These are phyloP conservation scores for Paraglomus occultum DNA, from an alignment of 192 early-diverging fungal species.

Conservation along the genomic window DNA sequence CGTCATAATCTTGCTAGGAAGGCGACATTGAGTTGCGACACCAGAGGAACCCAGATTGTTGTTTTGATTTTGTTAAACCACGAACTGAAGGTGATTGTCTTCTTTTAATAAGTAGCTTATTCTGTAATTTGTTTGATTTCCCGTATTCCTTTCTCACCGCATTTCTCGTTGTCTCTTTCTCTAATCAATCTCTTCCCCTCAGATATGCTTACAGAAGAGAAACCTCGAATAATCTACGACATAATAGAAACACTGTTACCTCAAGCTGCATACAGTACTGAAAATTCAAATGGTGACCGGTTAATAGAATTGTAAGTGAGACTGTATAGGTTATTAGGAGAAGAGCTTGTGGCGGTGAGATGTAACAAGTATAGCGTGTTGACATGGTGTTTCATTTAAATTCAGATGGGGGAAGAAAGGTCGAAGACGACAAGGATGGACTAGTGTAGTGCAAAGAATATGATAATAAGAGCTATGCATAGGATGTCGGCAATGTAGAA, in stretches of 20 bases:
- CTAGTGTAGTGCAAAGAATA: slow-evolving; percentile 45
- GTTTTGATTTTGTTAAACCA: slow-evolving; percentile 94
- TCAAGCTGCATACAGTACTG: slow-evolving; percentile 62
- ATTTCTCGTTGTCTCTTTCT: not conserved
- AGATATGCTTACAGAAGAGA: slow-evolving; percentile 64
- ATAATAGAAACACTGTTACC: slow-evolving; percentile 91
- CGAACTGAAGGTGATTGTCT: slow-evolving; percentile 28
- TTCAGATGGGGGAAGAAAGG: slow-evolving; percentile 51
- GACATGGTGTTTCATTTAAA: slow-evolving; percentile 1
- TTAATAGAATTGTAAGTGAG: slow-evolving; percentile 78
- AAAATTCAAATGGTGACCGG: slow-evolving; percentile 59
- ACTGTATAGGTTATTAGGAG: not conserved
- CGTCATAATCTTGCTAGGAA: slow-evolving; percentile 42
- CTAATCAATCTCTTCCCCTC: not conserved
- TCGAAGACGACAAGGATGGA: slow-evolving; percentile 50
- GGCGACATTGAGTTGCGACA: slow-evolving; percentile 90
- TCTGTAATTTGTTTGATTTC: not conserved
- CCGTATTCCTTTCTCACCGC: not conserved
- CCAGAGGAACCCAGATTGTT: slow-evolving; percentile 90
- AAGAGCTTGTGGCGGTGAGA: not conserved
- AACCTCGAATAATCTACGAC: slow-evolving; percentile 82
- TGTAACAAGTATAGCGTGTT: not conserved
- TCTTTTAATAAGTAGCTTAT: not conserved
- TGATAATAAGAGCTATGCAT: not conserved
- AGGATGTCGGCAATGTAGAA: not conserved